A percentile compares a stretch with the other conserved stretches of the same genome.
Evolutionary conservation across 148 eudicot species (phyloP).

Genomic region (Cornus controversa): DNA sequence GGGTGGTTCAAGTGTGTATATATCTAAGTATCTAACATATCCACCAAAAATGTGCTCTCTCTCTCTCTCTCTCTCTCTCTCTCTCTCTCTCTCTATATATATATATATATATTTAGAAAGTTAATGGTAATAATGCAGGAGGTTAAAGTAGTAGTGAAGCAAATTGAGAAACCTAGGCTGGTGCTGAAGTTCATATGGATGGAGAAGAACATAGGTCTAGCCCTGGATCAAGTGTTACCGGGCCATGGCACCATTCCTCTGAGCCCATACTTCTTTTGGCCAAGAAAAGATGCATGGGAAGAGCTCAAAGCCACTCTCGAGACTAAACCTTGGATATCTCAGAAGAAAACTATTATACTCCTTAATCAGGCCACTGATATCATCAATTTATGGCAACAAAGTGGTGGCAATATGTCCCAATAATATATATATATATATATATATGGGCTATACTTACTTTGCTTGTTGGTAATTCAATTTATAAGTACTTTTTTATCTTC

Average conservation of each 20-base stretch:
- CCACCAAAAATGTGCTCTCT: no score
- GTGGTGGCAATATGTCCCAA: slow-evolving; percentile 72
- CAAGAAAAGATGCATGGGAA: slow-evolving; percentile 96
- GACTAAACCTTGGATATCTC: slow-evolving; percentile 89
- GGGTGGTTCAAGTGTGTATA: no score
- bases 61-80: not conserved
- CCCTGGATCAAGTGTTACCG: slow-evolving; percentile 60
- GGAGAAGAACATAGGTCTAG: slow-evolving; percentile 92
- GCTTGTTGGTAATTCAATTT: no score
- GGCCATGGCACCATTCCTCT: slow-evolving; percentile 82
- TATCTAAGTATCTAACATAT: no score
- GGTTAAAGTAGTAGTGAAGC: slow-evolving; percentile 40
- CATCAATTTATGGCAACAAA: slow-evolving; percentile 92
- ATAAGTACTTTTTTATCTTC: not conserved
- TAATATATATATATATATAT: no score
- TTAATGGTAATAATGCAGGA: slow-evolving; percentile 20
- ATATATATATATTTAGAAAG: no score
- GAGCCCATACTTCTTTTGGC: slow-evolving; percentile 90
- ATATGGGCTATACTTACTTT: no score
- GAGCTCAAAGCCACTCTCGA: slow-evolving; percentile 78
- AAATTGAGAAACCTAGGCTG: slow-evolving; percentile 56
- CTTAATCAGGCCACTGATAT: slow-evolving; percentile 93
- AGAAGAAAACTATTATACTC: slow-evolving; percentile 85
- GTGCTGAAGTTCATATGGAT: slow-evolving; percentile 90
- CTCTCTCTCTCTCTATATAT: no score